phyloP scores from a whole-genome alignment of 1,139 yeast genomes.

The Magnusiomyces suaveolens region DNA sequence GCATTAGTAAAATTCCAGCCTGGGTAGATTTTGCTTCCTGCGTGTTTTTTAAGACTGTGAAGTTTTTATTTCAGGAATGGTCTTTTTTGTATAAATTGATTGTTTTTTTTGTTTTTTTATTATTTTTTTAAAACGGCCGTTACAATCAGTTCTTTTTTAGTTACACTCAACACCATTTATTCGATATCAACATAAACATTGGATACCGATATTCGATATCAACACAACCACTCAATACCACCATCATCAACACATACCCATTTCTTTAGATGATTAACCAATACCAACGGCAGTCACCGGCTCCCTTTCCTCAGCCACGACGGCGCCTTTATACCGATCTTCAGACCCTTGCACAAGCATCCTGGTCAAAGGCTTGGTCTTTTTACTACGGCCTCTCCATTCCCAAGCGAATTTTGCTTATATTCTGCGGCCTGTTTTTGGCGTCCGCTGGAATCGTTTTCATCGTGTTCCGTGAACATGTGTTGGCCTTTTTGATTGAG shows the following conservation, averaged over 20 bases:
- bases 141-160: not conserved
- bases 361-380: conserved; percentile 1
- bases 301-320: too few species aligned
- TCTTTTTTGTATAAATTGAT: too few species aligned
- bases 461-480: conserved; percentile 41
- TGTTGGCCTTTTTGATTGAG: conserved; percentile 38
- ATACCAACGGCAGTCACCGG: not conserved
- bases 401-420: conserved; percentile 12
- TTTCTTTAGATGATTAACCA: not conserved
- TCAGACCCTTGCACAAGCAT: not conserved
- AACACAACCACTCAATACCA: not conserved
- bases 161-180: not conserved
- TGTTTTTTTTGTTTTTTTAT: too few species aligned
- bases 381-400: conserved; percentile 12
- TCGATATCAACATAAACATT: not conserved
- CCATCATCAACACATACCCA: not conserved
- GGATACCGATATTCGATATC: not conserved
- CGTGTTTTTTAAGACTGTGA: too few species aligned
- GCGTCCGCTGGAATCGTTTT: conserved; percentile 22
- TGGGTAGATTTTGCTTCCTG: too few species aligned
- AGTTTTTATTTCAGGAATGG: too few species aligned
- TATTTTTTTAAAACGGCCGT: too few species aligned
- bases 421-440: not conserved
- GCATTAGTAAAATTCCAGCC: too few species aligned
- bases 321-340: not conserved